These are phyloP conservation scores for Fragilariopsis cylindrus DNA, from an alignment of 108 stramenopile genomes.

Conservation along the genomic window DNA sequence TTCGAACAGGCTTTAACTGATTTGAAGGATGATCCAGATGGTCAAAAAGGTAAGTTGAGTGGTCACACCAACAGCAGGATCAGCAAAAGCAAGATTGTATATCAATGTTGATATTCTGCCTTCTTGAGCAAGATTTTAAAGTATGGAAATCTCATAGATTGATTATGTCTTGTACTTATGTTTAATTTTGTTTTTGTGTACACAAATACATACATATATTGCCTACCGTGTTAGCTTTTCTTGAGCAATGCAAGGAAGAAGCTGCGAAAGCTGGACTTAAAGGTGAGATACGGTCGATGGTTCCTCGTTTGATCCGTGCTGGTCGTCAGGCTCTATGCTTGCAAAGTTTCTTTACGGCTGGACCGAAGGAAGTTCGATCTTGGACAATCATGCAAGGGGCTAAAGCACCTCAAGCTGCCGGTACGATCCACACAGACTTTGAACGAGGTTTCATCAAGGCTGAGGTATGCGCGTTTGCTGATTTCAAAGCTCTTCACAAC, in stretches of 20 bases:
- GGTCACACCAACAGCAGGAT: not conserved
- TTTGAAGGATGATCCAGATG: conserved; percentile 70
- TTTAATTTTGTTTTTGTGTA: not conserved
- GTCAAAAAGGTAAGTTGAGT: conserved; percentile 56
- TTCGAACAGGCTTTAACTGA: conserved; percentile 93
- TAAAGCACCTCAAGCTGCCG: conserved; percentile 94
- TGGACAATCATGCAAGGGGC: conserved; percentile 98
- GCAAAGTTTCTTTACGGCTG: conserved; percentile 98
- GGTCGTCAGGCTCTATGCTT: conserved; percentile 95
- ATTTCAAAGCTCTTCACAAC: conserved; percentile 92
- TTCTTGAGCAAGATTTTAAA: too few species aligned
- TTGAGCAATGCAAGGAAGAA: conserved; percentile 79
- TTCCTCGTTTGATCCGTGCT: conserved; percentile 95
- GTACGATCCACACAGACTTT: conserved; percentile 99
- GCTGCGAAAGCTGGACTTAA: conserved; percentile 82
- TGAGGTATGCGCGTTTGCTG: conserved; percentile 95
- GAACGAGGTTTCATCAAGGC: conserved; percentile 99
- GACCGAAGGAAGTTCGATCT: conserved; percentile 97
- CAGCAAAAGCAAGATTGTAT: not conserved
- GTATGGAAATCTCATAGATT: too few species aligned
- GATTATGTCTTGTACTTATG: too few species aligned
- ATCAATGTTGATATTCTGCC: too few species aligned
- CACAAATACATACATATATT: not conserved
- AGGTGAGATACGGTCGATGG: conserved; percentile 84
- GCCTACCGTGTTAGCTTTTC: conserved; percentile 46